Evolutionary conservation across 352 stramenopile genomes (phyloP), one percentile per base, ranked within the genome.

Genomic region (Pythium grandisporangium): DNA sequence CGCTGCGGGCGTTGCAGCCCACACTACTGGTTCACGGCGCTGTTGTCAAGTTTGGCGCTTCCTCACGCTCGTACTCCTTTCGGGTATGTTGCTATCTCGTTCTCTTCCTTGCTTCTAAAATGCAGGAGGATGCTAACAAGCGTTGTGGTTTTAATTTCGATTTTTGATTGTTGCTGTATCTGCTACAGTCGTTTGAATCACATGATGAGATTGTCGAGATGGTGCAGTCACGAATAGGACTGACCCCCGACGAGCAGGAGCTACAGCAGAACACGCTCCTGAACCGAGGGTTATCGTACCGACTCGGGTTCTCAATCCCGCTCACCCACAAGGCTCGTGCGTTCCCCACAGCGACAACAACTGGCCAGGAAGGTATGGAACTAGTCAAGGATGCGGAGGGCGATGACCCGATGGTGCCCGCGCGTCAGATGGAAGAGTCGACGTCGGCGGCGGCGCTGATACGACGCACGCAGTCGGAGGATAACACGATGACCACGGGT

Each of bases 251-350:
- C 7, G 76, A 90, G 43, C 42, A 69, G 22, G 45, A 74, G 17
- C 38, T 93, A 22, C 74, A 90, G 48, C 62, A 78, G 35, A 93
- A 93, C 44, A 93, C 79, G 41, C 54, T 93, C 42, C 54, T 93
- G 7, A 93, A 93, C 46, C 66, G 61, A 23, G 74, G 79, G 44
- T 62, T 93, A 47, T 71, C 76, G 36, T 84, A 93, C 38, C 59
- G 79, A 19, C 51, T 89, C 29, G 79, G 85, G 45, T 61, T 88
- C 2, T 87, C 73, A 6, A 48, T 55, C 20, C 70, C 72, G 13
- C 63, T 53, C 6, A 44, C 63, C 29, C 61, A 71, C 32, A 71
- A 58, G 37, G 12, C 23, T 5, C 35, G 33, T 21, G n/a, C n/a
- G n/a, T n/a, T n/a, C n/a, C n/a, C n/a, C n/a, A n/a, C n/a, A n/a